These are phyloP conservation scores for Ambrosia trifida DNA, from an alignment of 129 eudicot genomes.

Conservation along the genomic window DNA sequence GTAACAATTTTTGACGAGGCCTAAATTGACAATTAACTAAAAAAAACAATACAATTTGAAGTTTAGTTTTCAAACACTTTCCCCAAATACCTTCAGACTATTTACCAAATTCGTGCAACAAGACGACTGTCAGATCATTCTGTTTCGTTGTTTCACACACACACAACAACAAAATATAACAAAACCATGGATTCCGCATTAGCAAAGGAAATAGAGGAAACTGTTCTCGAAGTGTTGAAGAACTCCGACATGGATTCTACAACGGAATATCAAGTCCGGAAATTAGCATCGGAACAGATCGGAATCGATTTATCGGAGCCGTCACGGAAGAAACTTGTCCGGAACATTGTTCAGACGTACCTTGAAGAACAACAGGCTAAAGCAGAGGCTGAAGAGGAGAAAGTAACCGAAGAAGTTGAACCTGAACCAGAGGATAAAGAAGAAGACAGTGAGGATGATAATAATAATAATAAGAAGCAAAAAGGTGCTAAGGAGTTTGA, in stretches of 20 bases:
- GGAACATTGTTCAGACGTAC: conserved; percentile 65
- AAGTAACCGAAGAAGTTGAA: conserved; percentile 24
- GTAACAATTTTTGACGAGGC: too few relatives aligned
- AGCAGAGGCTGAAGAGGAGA: conserved; percentile 29
- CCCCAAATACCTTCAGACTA: neutral
- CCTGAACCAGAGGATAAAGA: conserved; percentile 23
- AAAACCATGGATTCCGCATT: conserved; percentile 53
- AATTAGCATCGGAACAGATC: conserved; percentile 68
- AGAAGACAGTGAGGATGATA: conserved; percentile 41
- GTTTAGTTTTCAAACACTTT: neutral
- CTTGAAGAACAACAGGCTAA: conserved; percentile 49
- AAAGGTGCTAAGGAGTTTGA: conserved; percentile 65
- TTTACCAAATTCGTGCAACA: neutral
- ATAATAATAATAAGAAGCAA: conserved; percentile 29
- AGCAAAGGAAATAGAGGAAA: conserved; percentile 49
- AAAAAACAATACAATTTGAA: neutral
- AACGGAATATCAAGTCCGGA: conserved; percentile 71
- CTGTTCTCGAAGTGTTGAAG: conserved; percentile 62
- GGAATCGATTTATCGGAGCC: conserved; percentile 65
- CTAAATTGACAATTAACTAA: too few relatives aligned
- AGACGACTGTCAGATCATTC: conserved; percentile 1
- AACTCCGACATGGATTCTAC: conserved; percentile 70
- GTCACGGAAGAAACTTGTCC: conserved; percentile 60
- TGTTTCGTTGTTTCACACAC: neutral
- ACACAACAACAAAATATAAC: neutral